phyloP scores from a whole-genome alignment of 2,329 filamentous ascomycete genomes.

The Verticillium zaregamsianum region DNA sequence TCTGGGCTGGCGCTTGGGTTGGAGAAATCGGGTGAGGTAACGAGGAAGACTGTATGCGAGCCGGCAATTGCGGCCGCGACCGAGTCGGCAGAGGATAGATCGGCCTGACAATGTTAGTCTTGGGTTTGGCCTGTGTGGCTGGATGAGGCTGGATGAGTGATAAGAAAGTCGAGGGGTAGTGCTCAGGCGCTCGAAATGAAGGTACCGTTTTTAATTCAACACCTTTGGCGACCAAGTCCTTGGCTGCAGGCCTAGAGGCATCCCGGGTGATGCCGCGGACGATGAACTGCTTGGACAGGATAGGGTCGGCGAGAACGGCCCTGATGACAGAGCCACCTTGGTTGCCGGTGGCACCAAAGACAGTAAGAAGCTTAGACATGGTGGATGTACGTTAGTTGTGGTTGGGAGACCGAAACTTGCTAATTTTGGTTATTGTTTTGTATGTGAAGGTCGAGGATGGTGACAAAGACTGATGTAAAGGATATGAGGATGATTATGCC shows the following conservation, averaged over 20 bases:
- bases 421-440: no score
- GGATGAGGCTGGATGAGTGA: no score
- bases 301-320: constrained; percentile 39
- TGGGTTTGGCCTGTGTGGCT: no score
- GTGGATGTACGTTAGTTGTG: not conserved
- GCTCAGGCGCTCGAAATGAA: no score
- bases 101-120: constrained; percentile 24
- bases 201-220: constrained; percentile 36
- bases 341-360: constrained; percentile 45
- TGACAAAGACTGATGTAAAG: no score
- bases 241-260: constrained; percentile 31
- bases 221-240: constrained; percentile 32
- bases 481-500: no score
- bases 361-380: constrained; percentile 26
- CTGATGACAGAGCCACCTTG: constrained; percentile 44
- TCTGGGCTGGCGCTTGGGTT: constrained; percentile 7
- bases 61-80: constrained; percentile 32
- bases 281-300: constrained; percentile 36
- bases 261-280: constrained; percentile 44
- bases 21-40: constrained; percentile 19
- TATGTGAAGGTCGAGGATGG: not conserved
- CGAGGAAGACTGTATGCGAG: constrained; percentile 37
- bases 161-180: no score
- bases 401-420: no score
- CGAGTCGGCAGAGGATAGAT: constrained; percentile 31